These are phyloP conservation scores for Fraxinus dipetala DNA, from an alignment of 305 asterid genomes.

Conservation along the genomic window DNA sequence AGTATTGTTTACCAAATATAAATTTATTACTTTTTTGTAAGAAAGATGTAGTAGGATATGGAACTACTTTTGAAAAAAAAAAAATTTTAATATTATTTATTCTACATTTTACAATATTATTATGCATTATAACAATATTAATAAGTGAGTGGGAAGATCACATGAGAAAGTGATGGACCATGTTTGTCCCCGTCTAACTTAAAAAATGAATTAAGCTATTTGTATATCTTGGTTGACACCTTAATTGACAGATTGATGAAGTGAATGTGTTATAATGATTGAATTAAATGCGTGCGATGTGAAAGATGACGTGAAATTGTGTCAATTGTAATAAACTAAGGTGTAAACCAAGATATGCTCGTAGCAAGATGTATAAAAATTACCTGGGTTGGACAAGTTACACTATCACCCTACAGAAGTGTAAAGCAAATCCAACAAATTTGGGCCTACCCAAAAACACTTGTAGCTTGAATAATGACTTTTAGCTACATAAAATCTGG, in stretches of 20 bases:
- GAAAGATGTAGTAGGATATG: background rate
- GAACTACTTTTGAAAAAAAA: background rate
- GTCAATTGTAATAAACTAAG: no score
- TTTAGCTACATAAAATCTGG: constrained; percentile 31
- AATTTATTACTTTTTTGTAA: background rate
- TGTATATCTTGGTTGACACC: no score
- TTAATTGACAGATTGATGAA: no score
- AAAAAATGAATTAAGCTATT: no score
- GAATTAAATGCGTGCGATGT: no score
- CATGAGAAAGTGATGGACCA: constrained; percentile 53
- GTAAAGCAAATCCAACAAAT: constrained; percentile 53
- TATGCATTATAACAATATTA: background rate
- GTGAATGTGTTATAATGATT: no score
- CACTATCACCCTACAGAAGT: constrained; percentile 37
- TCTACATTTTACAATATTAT: background rate
- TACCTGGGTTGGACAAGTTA: constrained; percentile 38
- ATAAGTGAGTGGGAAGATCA: constrained; percentile 37
- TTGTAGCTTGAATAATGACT: constrained; percentile 36
- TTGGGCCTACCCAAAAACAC: constrained; percentile 42
- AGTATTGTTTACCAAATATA: background rate
- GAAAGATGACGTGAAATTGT: no score
- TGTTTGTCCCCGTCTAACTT: constrained; percentile 20
- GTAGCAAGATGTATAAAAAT: no score
- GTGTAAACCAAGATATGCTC: no score
- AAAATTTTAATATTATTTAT: no score